Percentiles rank a stretch among this genome's conserved stretches.
Conservation (phyloP, 345 rosid species). For the Psidium guajava region DNA sequence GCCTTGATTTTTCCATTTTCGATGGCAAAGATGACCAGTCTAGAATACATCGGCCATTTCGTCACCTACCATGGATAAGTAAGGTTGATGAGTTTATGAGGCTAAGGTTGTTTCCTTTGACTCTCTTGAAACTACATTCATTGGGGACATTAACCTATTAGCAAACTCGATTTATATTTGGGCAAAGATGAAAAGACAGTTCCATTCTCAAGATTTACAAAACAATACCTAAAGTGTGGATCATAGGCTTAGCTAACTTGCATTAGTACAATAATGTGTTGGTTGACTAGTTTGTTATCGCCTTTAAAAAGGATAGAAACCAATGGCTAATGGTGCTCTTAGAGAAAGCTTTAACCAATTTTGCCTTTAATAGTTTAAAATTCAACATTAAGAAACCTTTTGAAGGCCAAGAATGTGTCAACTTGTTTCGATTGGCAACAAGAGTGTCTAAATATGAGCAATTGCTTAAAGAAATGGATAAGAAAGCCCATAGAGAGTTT, state of each 20-base stretch:
- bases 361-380: rapidly evolving
- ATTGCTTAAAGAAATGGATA: background rate
- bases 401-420: background rate
- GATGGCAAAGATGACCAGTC: too few relatives aligned
- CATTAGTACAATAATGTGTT: background rate
- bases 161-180: background rate
- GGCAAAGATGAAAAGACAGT: background rate
- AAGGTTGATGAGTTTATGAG: background rate
- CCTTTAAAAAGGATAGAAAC: background rate
- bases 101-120: background rate
- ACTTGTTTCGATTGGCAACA: background rate
- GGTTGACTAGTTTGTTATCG: background rate
- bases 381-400: background rate
- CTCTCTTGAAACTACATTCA: background rate
- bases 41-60: too few relatives aligned
- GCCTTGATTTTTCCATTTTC: too few relatives aligned
- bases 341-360: background rate
- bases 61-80: too few relatives aligned
- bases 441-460: background rate
- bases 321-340: background rate
- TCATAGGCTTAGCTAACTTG: background rate
- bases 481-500: background rate
- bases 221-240: background rate
- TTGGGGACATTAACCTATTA: background rate
- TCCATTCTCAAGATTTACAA: background rate